Base-by-base conservation (phyloP, 192 early-diverging fungal genomes). In the Podila horticola region DNA sequence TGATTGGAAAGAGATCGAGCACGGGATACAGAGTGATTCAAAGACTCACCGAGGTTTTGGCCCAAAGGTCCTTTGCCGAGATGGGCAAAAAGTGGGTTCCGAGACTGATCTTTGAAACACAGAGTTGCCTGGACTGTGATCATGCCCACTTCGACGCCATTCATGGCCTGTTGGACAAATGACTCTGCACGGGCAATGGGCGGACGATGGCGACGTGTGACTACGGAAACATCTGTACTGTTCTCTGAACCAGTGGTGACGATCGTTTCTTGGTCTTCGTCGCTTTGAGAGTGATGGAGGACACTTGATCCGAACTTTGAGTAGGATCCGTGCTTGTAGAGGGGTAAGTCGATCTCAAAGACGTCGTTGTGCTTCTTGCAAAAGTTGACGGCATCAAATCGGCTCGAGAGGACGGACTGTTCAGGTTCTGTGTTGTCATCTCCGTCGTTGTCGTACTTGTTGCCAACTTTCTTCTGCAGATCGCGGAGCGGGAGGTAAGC, bases 281-380 rank as follows among this genome's bases (percentile, higher is more conserved):
- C 30, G 29, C 60, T 31, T 1, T 64, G 30, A 20, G 26, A n/a
- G 12, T 38, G 67, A 29, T 62, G 71, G 0, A 49, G 64, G 36
- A 20, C 51, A 22, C 13, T 73, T n/a, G 74, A 70, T 29, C 66
- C 58, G 26, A 81, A 73, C 64, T 69, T 72, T 52, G 66, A 65
- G 28, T 81, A 81, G 4, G 77, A 81, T 8, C 77, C 77, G 38
- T 81, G 77, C 45, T 81, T 81, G 58, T 38, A 73, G 15, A 81
- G 67, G 12, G 77, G 69, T 12, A 81, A 48, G 24, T 73, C 71
- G 12, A 81, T 24, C 57, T 81, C 77, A 61, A 81, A 81, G 26
- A 55, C 36, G 38, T 81, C 77, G 48, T 69, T 71, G 57, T 81
- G 77, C 58, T 81, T 72, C 48, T 65, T 55, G 55, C 77, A 81